Conservation (phyloP, 208 protist species). For the Trypanosoma brucei region DNA sequence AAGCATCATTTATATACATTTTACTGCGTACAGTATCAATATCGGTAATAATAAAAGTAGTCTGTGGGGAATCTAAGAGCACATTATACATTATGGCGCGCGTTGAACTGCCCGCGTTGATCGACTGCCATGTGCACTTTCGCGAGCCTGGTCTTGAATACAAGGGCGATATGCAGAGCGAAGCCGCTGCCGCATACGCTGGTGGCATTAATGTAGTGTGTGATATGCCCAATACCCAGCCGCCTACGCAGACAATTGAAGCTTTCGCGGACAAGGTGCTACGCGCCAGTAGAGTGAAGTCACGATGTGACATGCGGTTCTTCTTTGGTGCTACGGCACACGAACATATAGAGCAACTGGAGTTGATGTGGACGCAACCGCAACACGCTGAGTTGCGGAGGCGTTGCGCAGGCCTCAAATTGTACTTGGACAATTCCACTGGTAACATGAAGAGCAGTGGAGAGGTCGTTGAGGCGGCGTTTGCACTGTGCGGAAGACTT, state of each 20-base stretch:
- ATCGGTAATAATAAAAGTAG: constrained; percentile 1
- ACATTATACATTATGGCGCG: constrained; percentile 10
- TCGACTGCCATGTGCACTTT: constrained; percentile 94
- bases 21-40: neutral
- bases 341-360: constrained; percentile 61
- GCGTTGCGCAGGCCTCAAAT: constrained; percentile 77
- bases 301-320: constrained; percentile 53
- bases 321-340: constrained; percentile 77
- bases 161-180: constrained; percentile 90
- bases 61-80: neutral
- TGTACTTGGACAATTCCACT: constrained; percentile 87
- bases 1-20: neutral
- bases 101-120: constrained; percentile 67
- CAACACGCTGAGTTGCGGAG: constrained; percentile 38
- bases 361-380: constrained; percentile 62
- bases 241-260: constrained; percentile 70
- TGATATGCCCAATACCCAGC: constrained; percentile 88
- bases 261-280: constrained; percentile 70
- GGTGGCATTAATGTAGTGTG: constrained; percentile 85
- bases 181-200: constrained; percentile 85
- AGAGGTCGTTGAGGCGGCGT: constrained; percentile 53
- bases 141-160: constrained; percentile 90
- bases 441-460: constrained; percentile 75
- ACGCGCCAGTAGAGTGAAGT: constrained; percentile 23
- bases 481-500: constrained; percentile 67